Evolutionary conservation across 352 stramenopile species (phyloP).

Genomic region (Pythium coloratum): DNA sequence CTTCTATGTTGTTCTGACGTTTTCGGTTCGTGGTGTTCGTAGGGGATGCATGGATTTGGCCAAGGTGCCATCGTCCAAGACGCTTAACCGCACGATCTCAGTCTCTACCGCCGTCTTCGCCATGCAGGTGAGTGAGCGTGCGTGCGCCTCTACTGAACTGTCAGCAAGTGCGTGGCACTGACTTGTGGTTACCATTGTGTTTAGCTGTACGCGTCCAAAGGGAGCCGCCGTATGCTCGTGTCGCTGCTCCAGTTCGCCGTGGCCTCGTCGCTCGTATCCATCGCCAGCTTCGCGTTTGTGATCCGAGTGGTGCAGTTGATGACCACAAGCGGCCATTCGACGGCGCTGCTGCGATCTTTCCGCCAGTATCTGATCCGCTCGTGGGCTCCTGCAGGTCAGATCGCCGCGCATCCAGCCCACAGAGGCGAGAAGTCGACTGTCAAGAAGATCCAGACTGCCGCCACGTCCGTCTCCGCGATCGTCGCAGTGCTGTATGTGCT

Average conservation of each 20-base stretch:
- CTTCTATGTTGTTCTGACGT: not conserved
- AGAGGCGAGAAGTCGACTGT: constrained; percentile 17
- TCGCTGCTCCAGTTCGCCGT: constrained; percentile 58
- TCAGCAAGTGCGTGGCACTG: not conserved
- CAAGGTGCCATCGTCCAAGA: constrained; percentile 52
- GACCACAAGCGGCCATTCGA: constrained; percentile 15
- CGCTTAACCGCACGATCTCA: constrained; percentile 65
- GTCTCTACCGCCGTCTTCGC: constrained; percentile 71
- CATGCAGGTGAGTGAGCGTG: constrained; percentile 39
- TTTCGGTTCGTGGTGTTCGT: not conserved
- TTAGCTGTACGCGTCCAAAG: constrained; percentile 66
- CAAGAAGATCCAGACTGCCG: constrained; percentile 31
- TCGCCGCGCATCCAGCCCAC: constrained; percentile 22
- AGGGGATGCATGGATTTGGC: constrained; percentile 62
- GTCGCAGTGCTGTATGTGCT: constrained; percentile 39
- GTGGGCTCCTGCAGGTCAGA: constrained; percentile 20
- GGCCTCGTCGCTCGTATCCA: constrained; percentile 61
- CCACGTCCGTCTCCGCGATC: constrained; percentile 43
- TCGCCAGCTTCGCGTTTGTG: constrained; percentile 48
- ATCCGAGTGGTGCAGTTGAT: constrained; percentile 32
- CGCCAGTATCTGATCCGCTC: constrained; percentile 29
- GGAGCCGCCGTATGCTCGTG: constrained; percentile 60
- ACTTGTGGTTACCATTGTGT: not conserved
- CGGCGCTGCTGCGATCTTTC: constrained; percentile 23
- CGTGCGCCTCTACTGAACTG: not conserved